phyloP scores from a whole-genome alignment of 2,329 filamentous ascomycete genomes.

The Graphilbum fragrans region DNA sequence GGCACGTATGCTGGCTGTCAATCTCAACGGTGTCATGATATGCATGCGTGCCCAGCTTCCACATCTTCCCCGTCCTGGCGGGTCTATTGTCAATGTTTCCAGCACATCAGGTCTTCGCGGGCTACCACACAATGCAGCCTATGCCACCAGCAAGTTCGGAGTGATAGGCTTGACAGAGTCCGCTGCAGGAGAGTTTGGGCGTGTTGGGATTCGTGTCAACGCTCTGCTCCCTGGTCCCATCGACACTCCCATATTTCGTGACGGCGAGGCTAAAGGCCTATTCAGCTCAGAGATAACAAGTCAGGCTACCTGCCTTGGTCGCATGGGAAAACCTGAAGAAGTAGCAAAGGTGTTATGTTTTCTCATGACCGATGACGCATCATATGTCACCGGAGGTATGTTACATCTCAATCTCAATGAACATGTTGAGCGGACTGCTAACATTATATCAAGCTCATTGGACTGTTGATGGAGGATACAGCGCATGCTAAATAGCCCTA shows the following conservation, averaged over 20 bases:
- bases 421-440: neutral
- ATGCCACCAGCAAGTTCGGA: slow-evolving; percentile 8
- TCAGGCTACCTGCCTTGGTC: neutral
- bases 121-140: slow-evolving; percentile 12
- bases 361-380: slow-evolving; percentile 3
- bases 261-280: slow-evolving; percentile 1
- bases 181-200: slow-evolving; percentile 8
- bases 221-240: slow-evolving; percentile 6
- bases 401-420: neutral
- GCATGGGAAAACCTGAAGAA: slow-evolving; percentile 1
- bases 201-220: slow-evolving; percentile 7
- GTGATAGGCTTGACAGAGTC: slow-evolving; percentile 9
- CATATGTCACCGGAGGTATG: slow-evolving; percentile 2
- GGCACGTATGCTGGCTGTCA: slow-evolving; percentile 8
- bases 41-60: slow-evolving; percentile 8
- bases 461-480: slow-evolving; percentile 3
- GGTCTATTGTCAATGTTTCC: slow-evolving; percentile 29
- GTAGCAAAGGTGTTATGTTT: slow-evolving; percentile 3
- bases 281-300: neutral
- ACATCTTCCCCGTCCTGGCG: slow-evolving; percentile 20
- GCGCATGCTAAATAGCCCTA: slow-evolving; percentile 1
- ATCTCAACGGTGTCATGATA: slow-evolving; percentile 8
- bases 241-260: slow-evolving; percentile 4
- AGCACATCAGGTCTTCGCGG: slow-evolving; percentile 25
- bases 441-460: neutral